Evolutionary conservation across 345 rosid species (phyloP), one percentile per base, ranked within the genome.

Genomic region (Capsella bursapastoris): DNA sequence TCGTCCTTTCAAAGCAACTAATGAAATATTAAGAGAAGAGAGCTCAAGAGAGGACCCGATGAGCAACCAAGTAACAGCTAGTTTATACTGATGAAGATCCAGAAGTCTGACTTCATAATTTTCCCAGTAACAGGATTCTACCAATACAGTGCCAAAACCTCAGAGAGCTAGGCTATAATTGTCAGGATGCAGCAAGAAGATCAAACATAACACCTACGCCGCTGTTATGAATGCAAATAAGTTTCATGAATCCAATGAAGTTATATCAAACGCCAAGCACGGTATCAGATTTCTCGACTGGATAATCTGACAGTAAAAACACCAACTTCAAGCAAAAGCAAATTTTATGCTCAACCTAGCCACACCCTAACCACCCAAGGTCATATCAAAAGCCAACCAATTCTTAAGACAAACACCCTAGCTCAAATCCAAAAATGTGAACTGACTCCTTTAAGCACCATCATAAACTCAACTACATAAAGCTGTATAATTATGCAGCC

Each of bases 101-200:
- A 12, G 58, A 32, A 25, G 32, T 47, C 50, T 15, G 29, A 32
- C 43, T 57, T 57, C 71, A 35, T 15, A 57, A 13, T 4, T 67
- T 38, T 57, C 55, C 52, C 61, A 43, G 28, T 48, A 57, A 57
- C 44, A 22, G 57, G 37, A 18, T 25, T 57, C 58, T 56, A 47
- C 40, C 11, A 37, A 4, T n/a, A 40, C 47, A 55, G 7, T 18
- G 57, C 32, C 47, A 64, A 56, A 43, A 55, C 71, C 56, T 16
- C 37, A 57, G 60, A 15, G 52, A 57, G 64, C 66, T 22, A 74
- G 40, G 51, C 78, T 49, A 57, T 49, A 58, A 11, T 58, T 58
- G 37, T 59, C 72, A 66, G 27, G 45, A 58, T 29, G 61, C 27
- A 27, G 40, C 29, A 49, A 74, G 73, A 57, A 4, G 51, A 48